phyloP scores from a whole-genome alignment of 768 basidiomycete genomes.

The Tulasnella sp. region DNA sequence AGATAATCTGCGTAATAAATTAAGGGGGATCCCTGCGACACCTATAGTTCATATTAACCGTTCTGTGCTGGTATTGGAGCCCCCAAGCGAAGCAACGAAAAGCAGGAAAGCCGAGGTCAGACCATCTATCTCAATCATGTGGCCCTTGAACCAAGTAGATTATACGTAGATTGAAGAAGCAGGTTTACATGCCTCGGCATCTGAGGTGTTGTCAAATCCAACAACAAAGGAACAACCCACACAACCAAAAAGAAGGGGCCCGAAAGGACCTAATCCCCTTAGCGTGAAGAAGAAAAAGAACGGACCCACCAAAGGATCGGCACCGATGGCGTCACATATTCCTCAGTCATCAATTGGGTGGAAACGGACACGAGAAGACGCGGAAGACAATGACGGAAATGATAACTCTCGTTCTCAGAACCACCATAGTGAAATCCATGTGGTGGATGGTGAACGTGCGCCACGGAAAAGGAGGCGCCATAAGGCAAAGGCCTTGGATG shows the following conservation, averaged over 20 bases:
- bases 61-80: conserved; percentile 85
- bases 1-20: conserved; percentile 47
- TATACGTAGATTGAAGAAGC: conserved; percentile 4
- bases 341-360: too few species aligned
- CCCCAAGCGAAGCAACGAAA: conserved; percentile 68
- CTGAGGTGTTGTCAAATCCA: conserved; percentile 27
- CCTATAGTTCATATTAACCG: conserved; percentile 88
- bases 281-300: conserved; percentile 78
- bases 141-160: conserved; percentile 15
- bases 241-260: conserved; percentile 45
- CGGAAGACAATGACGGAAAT: too few species aligned
- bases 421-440: too few species aligned
- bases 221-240: conserved; percentile 26
- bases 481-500: too few species aligned
- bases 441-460: too few species aligned
- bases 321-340: background rate
- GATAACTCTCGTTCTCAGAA: too few species aligned
- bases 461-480: too few species aligned
- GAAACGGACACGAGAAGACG: too few species aligned
- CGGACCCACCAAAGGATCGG: conserved; percentile 4
- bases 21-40: conserved; percentile 67
- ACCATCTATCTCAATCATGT: conserved; percentile 5
- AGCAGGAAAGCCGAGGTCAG: conserved; percentile 49
- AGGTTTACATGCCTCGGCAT: conserved; percentile 30
- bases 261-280: conserved; percentile 84